Evolutionary conservation across 306 rosid genomes (phyloP).

Genomic region (Biancaea sappan): DNA sequence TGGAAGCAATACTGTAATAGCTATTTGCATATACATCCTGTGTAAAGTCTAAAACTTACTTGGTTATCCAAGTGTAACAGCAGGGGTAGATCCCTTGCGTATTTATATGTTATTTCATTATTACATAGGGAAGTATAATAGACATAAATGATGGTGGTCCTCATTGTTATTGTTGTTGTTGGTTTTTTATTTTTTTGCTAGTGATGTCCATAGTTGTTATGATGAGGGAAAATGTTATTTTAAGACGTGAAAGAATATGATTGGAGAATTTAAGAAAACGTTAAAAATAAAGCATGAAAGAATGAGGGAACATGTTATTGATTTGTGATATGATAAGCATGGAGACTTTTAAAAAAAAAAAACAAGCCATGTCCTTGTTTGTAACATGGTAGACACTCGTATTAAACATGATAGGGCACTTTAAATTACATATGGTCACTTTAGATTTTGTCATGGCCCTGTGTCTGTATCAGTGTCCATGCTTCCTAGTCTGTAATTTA

Average conservation of each 20-base stretch:
- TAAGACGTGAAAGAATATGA: not conserved
- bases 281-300: not conserved
- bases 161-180: not conserved
- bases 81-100: not conserved
- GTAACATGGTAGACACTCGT: no score
- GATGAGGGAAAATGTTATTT: not conserved
- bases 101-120: conserved; percentile 20
- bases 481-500: no score
- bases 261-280: no score
- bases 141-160: not conserved
- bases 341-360: no score
- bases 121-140: conserved; percentile 1
- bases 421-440: no score
- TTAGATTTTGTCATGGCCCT: no score
- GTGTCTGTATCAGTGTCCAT: no score
- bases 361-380: no score
- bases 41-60: conserved; percentile 7
- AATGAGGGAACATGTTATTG: not conserved
- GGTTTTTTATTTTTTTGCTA: not conserved
- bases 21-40: not conserved
- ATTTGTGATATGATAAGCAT: no score
- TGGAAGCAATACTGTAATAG: not conserved
- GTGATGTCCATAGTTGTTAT: not conserved
- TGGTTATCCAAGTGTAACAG: conserved; percentile 17
- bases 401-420: no score